Base-by-base conservation (phyloP, 2,329 filamentous ascomycete genomes). In the Thielaviopsis populi region DNA sequence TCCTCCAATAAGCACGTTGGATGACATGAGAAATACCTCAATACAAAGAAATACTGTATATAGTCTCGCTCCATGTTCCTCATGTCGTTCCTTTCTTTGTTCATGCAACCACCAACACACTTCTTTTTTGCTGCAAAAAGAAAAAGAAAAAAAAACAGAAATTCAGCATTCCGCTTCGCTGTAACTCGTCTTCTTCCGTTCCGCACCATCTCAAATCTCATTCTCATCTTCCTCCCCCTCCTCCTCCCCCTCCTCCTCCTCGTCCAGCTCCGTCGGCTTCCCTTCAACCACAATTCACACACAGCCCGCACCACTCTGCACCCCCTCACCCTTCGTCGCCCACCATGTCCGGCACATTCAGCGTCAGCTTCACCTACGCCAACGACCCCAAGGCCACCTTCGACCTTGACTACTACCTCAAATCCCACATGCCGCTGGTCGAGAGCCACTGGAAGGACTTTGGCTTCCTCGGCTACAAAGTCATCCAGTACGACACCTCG, bases 361-460 rank as follows among this genome's bases (percentile, higher is more conserved):
- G 54, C 30, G 48, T 46, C 37, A 54, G 42, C 56, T 59, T 66
- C 27, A 46, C 58, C 24, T 66, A 66, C 61, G 43, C n/a, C 15
- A 42, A 48, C 40, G 63, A 48, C 43, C 46, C 64, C 11, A 46
- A 40, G 33, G 48, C 70, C 43, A 71, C 70, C 66, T 80, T 80
- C 72, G 70, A 80, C 71, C 70, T 78, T 67, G 72, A 77, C 41
- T 80, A 80, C 73, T 81, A 79, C 69, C 68, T 79, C 43, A 63
- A 68, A 2, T 74, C 67, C 22, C 78, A 80, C 72, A 77, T 80
- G 74, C 73, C 75, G 1, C 70, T 80, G 2, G 75, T 75, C 17
- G 66, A 69, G 33, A 70, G 73, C 59, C 66, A 68, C 30, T 80
- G 77, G 77, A 66, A 63, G 0, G 65, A 69, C 1, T 68, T 71